Evolutionary conservation across 192 early-diverging fungal species (phyloP).

Genomic region (Podila verticillata): DNA sequence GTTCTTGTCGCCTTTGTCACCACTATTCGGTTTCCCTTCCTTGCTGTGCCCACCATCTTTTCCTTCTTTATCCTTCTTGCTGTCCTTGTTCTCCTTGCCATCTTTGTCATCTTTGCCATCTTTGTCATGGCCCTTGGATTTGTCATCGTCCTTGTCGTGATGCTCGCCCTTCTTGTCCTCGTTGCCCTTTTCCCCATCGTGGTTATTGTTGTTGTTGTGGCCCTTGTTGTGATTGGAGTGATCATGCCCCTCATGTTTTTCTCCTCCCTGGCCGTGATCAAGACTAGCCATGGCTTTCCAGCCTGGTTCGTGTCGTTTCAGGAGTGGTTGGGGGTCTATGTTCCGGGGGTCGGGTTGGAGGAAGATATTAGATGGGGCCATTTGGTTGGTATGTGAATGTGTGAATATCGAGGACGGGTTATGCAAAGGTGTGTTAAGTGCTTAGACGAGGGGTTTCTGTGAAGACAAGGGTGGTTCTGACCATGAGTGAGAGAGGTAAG

Average conservation of each 20-base stretch:
- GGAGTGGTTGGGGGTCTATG: neutral
- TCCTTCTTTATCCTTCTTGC: too few relatives aligned
- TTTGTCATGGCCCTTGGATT: neutral
- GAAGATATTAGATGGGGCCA: neutral
- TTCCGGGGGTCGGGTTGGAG: neutral
- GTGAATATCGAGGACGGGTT: neutral
- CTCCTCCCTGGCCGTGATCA: neutral
- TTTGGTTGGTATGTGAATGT: neutral
- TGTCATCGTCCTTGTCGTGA: neutral
- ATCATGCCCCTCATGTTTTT: too few relatives aligned
- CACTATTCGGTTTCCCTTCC: neutral
- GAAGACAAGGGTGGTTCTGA: neutral
- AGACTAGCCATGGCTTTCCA: conserved; percentile 5
- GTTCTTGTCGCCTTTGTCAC: neutral
- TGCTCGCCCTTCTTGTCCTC: neutral
- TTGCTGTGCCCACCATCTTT: neutral
- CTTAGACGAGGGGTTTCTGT: neutral
- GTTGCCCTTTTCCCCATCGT: neutral
- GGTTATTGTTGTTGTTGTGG: neutral
- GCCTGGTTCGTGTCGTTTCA: conserved; percentile 15
- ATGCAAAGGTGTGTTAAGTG: neutral
- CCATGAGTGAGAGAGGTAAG: conserved; percentile 2
- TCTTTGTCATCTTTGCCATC: neutral
- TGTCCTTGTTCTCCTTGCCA: neutral
- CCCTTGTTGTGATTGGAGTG: neutral